A percentile compares a stretch with the other conserved stretches of the same genome.
These are phyloP conservation scores for Penicillium macrosclerotiorum DNA, from an alignment of 495 filamentous ascomycete genomes.

Conservation along the genomic window DNA sequence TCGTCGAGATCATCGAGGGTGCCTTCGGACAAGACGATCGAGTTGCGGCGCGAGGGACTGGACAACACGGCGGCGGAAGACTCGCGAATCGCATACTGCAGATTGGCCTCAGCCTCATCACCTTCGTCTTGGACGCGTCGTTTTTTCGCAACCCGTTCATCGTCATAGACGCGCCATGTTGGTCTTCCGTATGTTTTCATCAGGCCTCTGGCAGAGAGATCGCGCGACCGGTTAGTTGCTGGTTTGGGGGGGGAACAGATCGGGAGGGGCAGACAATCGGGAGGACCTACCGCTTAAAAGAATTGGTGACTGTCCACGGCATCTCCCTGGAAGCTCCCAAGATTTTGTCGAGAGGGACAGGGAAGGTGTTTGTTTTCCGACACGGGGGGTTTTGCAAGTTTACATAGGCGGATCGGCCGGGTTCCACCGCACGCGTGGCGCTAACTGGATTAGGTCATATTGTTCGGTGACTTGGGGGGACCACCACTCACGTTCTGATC, in stretches of 20 bases:
- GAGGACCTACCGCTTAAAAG: conserved; percentile 56
- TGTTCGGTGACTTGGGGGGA: conserved; percentile 10
- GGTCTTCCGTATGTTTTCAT: conserved; percentile 55
- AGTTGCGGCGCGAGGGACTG: conserved; percentile 49
- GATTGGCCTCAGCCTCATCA: conserved; percentile 46
- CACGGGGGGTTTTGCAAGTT: conserved; percentile 21
- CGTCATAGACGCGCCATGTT: conserved; percentile 49
- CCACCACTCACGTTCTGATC: conserved; percentile 2
- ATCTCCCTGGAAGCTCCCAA: conserved; percentile 36
- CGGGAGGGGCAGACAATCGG: neutral
- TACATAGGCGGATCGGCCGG: conserved; percentile 23
- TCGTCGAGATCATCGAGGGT: conserved; percentile 45
- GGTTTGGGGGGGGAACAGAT: no score
- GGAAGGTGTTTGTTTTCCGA: conserved; percentile 16
- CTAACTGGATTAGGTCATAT: conserved; percentile 36
- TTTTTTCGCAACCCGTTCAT: conserved; percentile 46
- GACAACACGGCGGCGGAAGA: conserved; percentile 49
- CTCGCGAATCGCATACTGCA: conserved; percentile 49
- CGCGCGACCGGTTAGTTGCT: conserved; percentile 5
- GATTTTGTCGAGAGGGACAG: conserved; percentile 4
- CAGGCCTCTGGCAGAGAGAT: conserved; percentile 35
- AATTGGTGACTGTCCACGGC: conserved; percentile 59
- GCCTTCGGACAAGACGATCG: conserved; percentile 45
- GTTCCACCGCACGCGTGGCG: conserved; percentile 33
- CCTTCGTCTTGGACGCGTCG: conserved; percentile 46